Base-by-base conservation (phyloP, 2,329 filamentous ascomycete genomes). In the Ascochyta lentis region DNA sequence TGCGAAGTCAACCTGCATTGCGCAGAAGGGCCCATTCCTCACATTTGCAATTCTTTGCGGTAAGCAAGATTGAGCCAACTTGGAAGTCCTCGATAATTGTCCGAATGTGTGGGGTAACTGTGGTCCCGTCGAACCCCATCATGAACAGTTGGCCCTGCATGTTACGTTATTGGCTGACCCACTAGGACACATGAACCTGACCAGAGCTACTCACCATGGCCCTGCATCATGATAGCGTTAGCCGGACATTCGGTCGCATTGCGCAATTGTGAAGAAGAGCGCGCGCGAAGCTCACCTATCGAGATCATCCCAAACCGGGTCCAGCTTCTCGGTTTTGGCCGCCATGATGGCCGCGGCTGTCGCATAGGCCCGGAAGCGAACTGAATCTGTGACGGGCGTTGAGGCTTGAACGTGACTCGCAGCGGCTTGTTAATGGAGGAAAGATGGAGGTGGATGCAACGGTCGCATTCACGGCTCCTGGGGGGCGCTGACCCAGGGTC, bases 41-140 rank as follows among this genome's bases (percentile, higher is more conserved):
- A 94, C 91, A 91, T 82, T 91, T 92, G 49, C 94, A 80, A 65
- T 95, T 95, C 79, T 93, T 94, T 59, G 90, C 90, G 35, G 90
- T 93, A 59, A 95, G 79, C 56, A 92, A 81, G 69, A 98, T 90
- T 48, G 92, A 95, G 52, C 95, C 95, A 43, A 99, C 83, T 74
- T 98, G 90, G 73, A 94, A 87, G 64, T 91, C 84, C 73, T 91
- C 87, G 69, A 96, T 95, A 64, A 93, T 83, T 66, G 86, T 88
- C 63, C 86, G 86, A 72, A 95, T 92, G 76, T 93, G 90, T 58
- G 90, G 90, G 24, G 90, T 94, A 49, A 95, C 88, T 73, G 90
- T 85, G 51, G 89, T 91, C 58, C 91, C 91, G 80, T 95, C 90
- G 82, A 91, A 96, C 74, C 90, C 90, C 88, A 92, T 91, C 75